Evolutionary conservation across 371 early-diverging fungal genomes (phyloP).

Genomic region (Chytridium lagenaria): DNA sequence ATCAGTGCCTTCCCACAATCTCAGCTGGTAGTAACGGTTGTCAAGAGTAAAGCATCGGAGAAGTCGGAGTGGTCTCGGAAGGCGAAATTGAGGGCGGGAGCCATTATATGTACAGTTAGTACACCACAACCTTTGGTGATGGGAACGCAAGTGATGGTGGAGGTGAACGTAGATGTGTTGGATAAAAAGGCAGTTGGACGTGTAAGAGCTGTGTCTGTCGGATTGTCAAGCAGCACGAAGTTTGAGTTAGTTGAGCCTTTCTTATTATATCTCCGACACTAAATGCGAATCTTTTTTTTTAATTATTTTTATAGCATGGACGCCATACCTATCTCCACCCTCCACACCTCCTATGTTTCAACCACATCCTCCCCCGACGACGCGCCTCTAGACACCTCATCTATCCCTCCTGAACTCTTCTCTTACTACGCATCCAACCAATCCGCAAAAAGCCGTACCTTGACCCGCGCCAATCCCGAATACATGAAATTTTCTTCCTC

Average conservation of each 20-base stretch:
- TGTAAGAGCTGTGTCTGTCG: not conserved
- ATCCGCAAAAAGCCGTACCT: not conserved
- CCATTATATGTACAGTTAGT: not conserved
- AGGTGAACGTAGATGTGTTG: constrained; percentile 11
- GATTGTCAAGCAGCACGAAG: not conserved
- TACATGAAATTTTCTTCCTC: too few species aligned
- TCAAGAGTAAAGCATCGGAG: not conserved
- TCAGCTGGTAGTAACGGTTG: not conserved
- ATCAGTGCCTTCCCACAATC: not conserved
- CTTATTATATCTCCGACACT: not conserved
- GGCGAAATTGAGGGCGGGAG: not conserved
- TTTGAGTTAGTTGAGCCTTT: not conserved
- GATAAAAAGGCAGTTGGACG: not conserved
- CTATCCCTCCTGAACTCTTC: too few species aligned
- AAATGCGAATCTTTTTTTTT: not conserved
- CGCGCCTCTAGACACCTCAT: too few species aligned
- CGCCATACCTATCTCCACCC: not conserved
- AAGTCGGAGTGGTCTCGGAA: not conserved
- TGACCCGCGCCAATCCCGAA: not conserved
- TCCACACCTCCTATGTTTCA: not conserved
- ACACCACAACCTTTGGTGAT: not conserved
- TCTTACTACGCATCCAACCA: not conserved
- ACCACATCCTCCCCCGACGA: not conserved
- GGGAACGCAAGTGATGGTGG: not conserved
- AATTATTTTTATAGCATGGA: constrained; percentile 6